Percentiles rank a stretch among this genome's conserved stretches.
Evolutionary conservation across 495 filamentous ascomycete genomes (phyloP).

Genomic region (Letharia lupina): DNA sequence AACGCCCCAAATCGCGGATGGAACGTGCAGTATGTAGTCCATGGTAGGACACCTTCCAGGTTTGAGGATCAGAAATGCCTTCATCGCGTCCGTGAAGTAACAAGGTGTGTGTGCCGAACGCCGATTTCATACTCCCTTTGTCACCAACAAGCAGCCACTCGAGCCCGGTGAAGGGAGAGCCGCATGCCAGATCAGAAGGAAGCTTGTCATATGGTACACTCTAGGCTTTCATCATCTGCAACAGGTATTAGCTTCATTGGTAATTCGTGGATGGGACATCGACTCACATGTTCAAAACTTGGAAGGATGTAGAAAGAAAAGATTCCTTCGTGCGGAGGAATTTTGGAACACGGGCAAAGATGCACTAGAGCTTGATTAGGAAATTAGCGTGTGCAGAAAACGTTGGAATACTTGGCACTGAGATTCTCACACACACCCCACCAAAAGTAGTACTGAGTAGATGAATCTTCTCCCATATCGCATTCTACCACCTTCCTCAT

Average conservation of each 20-base stretch:
- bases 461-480: too few relatives aligned
- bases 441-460: too few relatives aligned
- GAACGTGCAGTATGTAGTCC: neutral
- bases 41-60: slow-evolving; percentile 37
- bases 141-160: slow-evolving; percentile 70
- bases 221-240: slow-evolving; percentile 98
- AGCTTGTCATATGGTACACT: slow-evolving; percentile 81
- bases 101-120: slow-evolving; percentile 99
- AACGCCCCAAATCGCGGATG: neutral
- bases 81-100: slow-evolving; percentile 93
- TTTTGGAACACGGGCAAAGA: neutral
- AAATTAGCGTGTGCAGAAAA: too few relatives aligned
- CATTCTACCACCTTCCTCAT: too few relatives aligned
- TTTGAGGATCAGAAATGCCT: slow-evolving; percentile 85
- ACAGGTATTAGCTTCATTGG: slow-evolving; percentile 37
- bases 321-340: neutral
- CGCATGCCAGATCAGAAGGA: slow-evolving; percentile 54
- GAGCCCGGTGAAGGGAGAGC: slow-evolving; percentile 79
- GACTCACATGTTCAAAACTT: slow-evolving; percentile 88
- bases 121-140: slow-evolving; percentile 81
- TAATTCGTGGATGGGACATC: neutral
- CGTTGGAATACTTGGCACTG: too few relatives aligned
- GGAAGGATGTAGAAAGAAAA: slow-evolving; percentile 79
- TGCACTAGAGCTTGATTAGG: slow-evolving; percentile 1
- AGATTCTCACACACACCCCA: too few relatives aligned